Evolutionary conservation across 2,329 filamentous ascomycete genomes (phyloP), one percentile per base, ranked within the genome.

Genomic region (Colletotrichum agaves): DNA sequence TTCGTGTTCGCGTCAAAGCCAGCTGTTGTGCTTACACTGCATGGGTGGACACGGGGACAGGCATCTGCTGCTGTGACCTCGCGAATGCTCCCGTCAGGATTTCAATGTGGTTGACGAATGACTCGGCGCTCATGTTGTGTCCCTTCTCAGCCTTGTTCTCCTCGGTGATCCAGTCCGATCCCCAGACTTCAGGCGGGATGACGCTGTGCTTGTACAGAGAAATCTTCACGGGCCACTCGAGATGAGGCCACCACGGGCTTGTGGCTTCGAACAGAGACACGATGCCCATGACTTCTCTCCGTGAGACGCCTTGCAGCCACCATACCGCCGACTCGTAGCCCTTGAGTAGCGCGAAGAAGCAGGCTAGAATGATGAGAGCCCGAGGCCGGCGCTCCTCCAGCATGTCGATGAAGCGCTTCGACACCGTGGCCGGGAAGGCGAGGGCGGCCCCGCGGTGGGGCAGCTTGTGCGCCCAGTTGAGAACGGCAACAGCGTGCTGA

Each of bases 271-370:
- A 89, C 39, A 88, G 77, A 39, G 83, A 84, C 19, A 88, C 83
- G 23, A 91, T 83, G 19, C 90, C 89, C 74, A 88, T 85, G 15
- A 93, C 87, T 72, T 93, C 88, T 62, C 88, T 85, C 15, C 85
- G 84, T 7, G 89, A 86, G 73, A 91, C 89, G 43, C 90, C 89
- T 19, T 88, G 84, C 31, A 92, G 79, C 90, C 91, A 93, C 91
- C 91, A 93, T 15, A 89, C 80, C 15, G 64, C 46, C 15, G 82
- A 77, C 68, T 90, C 86, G 69, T 91, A 81, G 37, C 84, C 84
- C 73, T 89, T 89, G 52, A 92, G 80, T 41, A 91, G 79, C 31
- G 88, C 89, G 72, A 91, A 91, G 75, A 90, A 91, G 75, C 87
- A 89, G 6, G 88, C 89, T 1, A 91, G 82, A 39, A 91, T 88